phyloP scores from a whole-genome alignment of 352 stramenopile species.

The Ophiocytium majus region DNA sequence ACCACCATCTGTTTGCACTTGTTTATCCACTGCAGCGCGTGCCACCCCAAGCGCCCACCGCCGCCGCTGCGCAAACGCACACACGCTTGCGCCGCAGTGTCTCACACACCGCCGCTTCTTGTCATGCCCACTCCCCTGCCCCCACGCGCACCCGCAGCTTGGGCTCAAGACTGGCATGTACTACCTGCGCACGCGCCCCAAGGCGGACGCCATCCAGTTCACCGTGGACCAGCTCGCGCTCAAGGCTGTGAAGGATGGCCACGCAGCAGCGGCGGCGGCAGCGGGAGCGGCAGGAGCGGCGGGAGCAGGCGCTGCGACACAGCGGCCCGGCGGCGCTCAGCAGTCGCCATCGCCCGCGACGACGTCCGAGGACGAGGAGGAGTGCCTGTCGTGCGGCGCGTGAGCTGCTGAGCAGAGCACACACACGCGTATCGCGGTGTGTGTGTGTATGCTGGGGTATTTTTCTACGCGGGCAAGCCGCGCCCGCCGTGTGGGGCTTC shows the following conservation, averaged over 20 bases:
- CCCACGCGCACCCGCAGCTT: conserved; percentile 76
- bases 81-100: not conserved
- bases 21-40: no score
- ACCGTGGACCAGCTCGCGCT: conserved; percentile 74
- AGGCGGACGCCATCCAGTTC: conserved; percentile 98
- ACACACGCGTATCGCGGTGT: no score
- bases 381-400: conserved; percentile 50
- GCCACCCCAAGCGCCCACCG: not conserved
- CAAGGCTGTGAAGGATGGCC: conserved; percentile 29
- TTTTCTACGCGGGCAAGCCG: no score
- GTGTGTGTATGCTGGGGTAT: no score
- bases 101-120: not conserved
- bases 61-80: not conserved
- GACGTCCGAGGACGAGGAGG: conserved; percentile 36
- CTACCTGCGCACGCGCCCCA: conserved; percentile 95
- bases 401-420: conserved; percentile 14
- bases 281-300: not conserved
- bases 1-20: not conserved
- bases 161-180: conserved; percentile 99
- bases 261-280: not conserved
- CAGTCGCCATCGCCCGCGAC: no score
- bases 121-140: not conserved
- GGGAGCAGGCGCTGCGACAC: no score
- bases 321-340: no score
- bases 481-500: no score